Evolutionary conservation across 345 rosid species (phyloP).

Genomic region (Gossypium australe): DNA sequence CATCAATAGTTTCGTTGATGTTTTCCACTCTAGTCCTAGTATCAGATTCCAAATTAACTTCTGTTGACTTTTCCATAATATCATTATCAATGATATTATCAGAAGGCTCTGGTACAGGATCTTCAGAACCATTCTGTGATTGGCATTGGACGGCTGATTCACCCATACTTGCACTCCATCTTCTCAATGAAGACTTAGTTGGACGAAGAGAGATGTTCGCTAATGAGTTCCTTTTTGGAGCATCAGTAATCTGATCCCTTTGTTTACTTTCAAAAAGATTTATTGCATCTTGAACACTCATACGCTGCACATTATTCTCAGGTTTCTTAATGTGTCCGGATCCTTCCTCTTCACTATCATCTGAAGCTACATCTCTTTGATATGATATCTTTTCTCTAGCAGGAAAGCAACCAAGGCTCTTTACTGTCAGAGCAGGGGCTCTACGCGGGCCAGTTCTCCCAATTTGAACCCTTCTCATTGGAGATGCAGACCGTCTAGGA

Average conservation of each 20-base stretch:
- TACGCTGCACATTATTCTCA: constrained; percentile 34
- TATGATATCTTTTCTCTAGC: constrained; percentile 33
- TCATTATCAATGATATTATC: constrained; percentile 23
- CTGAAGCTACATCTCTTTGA: constrained; percentile 31
- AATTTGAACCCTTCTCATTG: constrained; percentile 62
- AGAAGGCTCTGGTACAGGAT: constrained; percentile 19
- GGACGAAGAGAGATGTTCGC: constrained; percentile 27
- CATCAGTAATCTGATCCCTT: constrained; percentile 36
- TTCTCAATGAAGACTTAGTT: constrained; percentile 46
- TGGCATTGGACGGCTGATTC: constrained; percentile 34
- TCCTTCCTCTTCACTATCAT: constrained; percentile 41
- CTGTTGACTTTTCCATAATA: constrained; percentile 17
- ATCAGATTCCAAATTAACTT: constrained; percentile 30
- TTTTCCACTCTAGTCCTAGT: constrained; percentile 15
- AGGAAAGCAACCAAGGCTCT: constrained; percentile 50
- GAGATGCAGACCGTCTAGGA: constrained; percentile 67
- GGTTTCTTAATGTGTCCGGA: constrained; percentile 31
- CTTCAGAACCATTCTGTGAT: constrained; percentile 26
- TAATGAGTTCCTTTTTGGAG: constrained; percentile 31
- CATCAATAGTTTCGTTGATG: constrained; percentile 23
- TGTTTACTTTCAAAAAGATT: constrained; percentile 60
- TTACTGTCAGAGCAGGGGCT: constrained; percentile 50
- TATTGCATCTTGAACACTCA: constrained; percentile 63
- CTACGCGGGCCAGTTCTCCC: constrained; percentile 54
- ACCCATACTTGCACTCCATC: constrained; percentile 61